These are phyloP conservation scores for Geranium rotundifolium DNA, from an alignment of 345 rosid genomes.

Conservation along the genomic window DNA sequence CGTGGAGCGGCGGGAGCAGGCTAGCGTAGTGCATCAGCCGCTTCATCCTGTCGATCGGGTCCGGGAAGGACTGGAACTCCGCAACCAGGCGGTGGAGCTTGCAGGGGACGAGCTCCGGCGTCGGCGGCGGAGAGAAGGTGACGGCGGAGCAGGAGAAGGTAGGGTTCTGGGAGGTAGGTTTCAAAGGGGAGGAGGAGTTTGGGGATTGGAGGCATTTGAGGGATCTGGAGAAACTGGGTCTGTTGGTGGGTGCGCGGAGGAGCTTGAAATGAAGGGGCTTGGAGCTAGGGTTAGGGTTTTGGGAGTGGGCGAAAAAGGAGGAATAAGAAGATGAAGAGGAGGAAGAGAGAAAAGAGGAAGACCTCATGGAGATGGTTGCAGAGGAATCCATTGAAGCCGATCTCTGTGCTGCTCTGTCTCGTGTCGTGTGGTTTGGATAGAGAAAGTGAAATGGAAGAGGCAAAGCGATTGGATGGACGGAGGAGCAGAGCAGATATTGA, in stretches of 20 bases:
- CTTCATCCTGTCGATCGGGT: constrained; percentile 56
- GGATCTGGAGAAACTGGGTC: constrained; percentile 19
- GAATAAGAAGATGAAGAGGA: constrained; percentile 15
- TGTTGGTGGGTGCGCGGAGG: constrained; percentile 7
- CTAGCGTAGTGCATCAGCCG: constrained; percentile 56
- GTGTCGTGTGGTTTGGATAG: not conserved
- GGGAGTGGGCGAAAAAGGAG: constrained; percentile 11
- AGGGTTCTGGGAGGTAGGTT: constrained; percentile 11
- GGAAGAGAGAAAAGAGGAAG: constrained; percentile 6
- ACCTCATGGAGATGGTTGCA: constrained; percentile 20
- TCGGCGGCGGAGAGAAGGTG: constrained; percentile 32
- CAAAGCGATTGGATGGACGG: not conserved
- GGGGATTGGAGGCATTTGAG: constrained; percentile 27
- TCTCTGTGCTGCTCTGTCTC: not conserved
- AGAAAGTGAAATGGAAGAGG: not conserved
- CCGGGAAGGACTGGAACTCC: constrained; percentile 55
- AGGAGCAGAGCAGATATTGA: constrained; percentile 7
- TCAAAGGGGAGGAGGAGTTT: constrained; percentile 1
- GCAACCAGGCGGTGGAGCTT: constrained; percentile 40
- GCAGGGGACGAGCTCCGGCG: constrained; percentile 31
- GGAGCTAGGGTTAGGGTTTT: constrained; percentile 18
- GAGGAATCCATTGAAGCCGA: constrained; percentile 19
- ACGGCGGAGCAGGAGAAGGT: constrained; percentile 44
- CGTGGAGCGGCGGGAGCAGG: constrained; percentile 45
- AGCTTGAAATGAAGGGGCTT: constrained; percentile 18